A percentile compares a stretch with the other conserved stretches of the same genome.
phyloP scores from a whole-genome alignment of 495 filamentous ascomycete genomes.

The Daldinia vernicosa region DNA sequence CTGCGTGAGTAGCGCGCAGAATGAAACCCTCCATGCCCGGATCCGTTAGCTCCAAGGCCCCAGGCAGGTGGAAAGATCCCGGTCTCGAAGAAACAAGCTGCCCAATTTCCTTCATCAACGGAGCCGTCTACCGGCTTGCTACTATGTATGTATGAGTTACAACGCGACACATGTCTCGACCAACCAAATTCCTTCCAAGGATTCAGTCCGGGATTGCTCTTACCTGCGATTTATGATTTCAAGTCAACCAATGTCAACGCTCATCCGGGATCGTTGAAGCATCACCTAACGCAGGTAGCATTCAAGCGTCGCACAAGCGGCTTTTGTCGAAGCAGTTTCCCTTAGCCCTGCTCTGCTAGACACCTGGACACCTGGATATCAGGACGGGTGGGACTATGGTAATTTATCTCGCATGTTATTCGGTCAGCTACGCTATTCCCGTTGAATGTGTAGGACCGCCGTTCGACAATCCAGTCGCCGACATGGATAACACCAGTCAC shows the following conservation, averaged over 20 bases:
- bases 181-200: conserved; percentile 35
- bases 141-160: too few relatives aligned
- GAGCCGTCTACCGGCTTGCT: conserved; percentile 36
- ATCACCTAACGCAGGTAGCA: conserved; percentile 28
- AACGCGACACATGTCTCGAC: conserved; percentile 34
- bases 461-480: conserved; percentile 28
- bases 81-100: conserved; percentile 30
- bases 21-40: conserved; percentile 44
- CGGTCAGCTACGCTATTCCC: conserved; percentile 40
- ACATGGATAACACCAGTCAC: conserved; percentile 38
- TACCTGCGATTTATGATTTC: conserved; percentile 31
- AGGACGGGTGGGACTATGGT: conserved; percentile 28
- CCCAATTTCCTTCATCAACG: conserved; percentile 38
- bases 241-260: conserved; percentile 33
- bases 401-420: conserved; percentile 34
- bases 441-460: conserved; percentile 21
- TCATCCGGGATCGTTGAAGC: conserved; percentile 29
- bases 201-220: conserved; percentile 38
- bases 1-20: conserved; percentile 34
- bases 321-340: conserved; percentile 18
- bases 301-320: conserved; percentile 23
- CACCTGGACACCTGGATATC: conserved; percentile 4
- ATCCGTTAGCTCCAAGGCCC: conserved; percentile 37
- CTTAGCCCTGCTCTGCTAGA: conserved; percentile 14
- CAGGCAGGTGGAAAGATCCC: conserved; percentile 38